Evolutionary conservation across 1,284 basidiomycete genomes (phyloP), one percentile per base, ranked within the genome.

Genomic region (Grifola frondosa): DNA sequence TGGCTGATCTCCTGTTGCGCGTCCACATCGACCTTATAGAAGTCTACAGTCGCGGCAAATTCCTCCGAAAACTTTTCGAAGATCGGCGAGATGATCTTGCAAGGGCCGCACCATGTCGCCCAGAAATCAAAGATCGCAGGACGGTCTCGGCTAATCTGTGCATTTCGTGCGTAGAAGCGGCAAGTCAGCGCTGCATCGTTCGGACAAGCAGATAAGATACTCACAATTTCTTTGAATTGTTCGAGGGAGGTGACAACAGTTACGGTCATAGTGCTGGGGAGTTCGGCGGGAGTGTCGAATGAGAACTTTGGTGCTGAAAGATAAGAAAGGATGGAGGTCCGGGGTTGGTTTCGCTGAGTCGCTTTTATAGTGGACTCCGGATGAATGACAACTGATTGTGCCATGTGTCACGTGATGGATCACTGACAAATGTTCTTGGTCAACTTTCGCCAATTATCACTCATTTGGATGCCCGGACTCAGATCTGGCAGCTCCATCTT

Each of bases 21-120:
- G 60, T 92, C 89, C 37, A 88, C 79, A 64, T 92, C 86, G 56
- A 94, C 85, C 71, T 93, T 93, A 77, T 83, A 89, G 68, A 85
- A 88, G 42, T 68, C 72, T 66, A 90, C 75, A n/a, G n/a, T n/a
- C 22, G 71, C 65, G 40, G 76, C 53, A 58, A 60, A 68, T 53
- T 75, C 66, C 0, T 42, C 29, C 8, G 81, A 73, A 44, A 91
- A 64, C 68, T 83, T 82, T 68, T 87, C 83, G 61, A 93, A 91
- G 56, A 91, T 71, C 40, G 88, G 84, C 36, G 81, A 78, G 71
- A 91, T 92, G 54, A 81, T 64, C 61, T 75, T 81, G 79, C 92
- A 92, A 25, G 85, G 84, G 34, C 78, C 74, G 60, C 83, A 87
- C 82, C 84, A 79, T 0, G 74, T 73, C 33, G 83, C 82, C 81